Percentiles rank a stretch among this genome's conserved stretches.
phyloP scores from a whole-genome alignment of 2,329 filamentous ascomycete genomes.

The Botrytis cinerea region DNA sequence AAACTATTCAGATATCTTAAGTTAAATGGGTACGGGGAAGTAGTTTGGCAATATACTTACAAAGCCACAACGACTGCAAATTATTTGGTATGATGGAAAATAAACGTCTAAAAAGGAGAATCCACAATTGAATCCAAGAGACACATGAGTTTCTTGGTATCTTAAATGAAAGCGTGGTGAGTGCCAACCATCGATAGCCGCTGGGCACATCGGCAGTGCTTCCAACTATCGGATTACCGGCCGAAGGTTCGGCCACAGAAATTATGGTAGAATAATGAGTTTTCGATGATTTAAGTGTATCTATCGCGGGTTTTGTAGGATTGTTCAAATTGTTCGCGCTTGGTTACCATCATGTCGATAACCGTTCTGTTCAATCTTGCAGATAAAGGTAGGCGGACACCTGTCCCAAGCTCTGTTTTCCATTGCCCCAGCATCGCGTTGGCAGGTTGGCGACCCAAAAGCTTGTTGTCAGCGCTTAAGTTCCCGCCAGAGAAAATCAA shows the following conservation, averaged over 20 bases:
- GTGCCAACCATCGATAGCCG: neutral
- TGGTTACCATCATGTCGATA: neutral
- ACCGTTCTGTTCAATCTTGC: neutral
- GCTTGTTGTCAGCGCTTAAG: neutral
- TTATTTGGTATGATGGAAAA: neutral
- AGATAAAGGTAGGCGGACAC: neutral
- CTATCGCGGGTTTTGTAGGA: neutral
- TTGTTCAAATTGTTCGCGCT: neutral
- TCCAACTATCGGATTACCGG: neutral
- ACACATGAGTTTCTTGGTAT: neutral
- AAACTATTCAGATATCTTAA: neutral
- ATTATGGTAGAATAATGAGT: neutral
- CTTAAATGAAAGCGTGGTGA: neutral
- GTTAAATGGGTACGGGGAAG: neutral
- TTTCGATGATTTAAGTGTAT: neutral
- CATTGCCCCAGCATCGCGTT: neutral
- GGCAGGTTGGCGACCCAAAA: neutral
- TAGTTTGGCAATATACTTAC: neutral
- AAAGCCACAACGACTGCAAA: neutral
- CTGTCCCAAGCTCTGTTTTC: neutral
- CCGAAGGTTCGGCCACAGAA: neutral
- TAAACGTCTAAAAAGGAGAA: neutral
- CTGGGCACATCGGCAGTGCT: conserved; percentile 6
- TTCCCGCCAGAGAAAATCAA: neutral
- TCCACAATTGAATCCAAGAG: neutral